A percentile compares a stretch with the other conserved stretches of the same genome.
These are phyloP conservation scores for Sporopachydermia lactativora DNA, from an alignment of 805 yeast genomes.

Conservation along the genomic window DNA sequence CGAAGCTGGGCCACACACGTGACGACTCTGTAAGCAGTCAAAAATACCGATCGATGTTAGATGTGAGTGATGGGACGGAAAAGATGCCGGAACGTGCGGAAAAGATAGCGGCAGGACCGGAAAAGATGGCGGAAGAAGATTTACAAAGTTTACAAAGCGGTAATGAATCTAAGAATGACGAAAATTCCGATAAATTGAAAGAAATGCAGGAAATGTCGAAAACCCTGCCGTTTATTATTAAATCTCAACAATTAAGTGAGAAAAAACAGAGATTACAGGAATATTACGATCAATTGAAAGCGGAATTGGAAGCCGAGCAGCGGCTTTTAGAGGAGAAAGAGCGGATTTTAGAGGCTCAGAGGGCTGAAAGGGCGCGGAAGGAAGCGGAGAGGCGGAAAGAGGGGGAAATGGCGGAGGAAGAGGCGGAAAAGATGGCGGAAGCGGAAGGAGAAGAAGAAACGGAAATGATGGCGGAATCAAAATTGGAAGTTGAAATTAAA, in stretches of 20 bases:
- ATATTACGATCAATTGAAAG: constrained; percentile 1
- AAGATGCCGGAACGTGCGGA: too few species aligned
- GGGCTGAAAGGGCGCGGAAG: neutral
- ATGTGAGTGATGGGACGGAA: neutral
- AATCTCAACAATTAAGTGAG: neutral
- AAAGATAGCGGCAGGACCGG: neutral
- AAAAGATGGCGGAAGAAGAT: neutral
- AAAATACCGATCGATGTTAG: neutral
- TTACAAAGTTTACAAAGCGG: neutral
- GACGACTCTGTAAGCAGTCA: neutral
- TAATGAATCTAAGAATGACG: neutral
- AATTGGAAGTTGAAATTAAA: too few species aligned
- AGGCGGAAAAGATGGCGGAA: too few species aligned
- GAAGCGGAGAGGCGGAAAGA: neutral
- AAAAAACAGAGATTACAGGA: neutral
- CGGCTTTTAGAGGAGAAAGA: neutral
- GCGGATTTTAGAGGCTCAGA: neutral
- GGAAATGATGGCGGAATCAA: too few species aligned
- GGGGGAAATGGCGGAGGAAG: too few species aligned
- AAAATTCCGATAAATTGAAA: neutral
- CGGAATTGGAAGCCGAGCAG: neutral
- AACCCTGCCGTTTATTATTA: neutral
- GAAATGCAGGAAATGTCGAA: neutral
- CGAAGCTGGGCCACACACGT: neutral
- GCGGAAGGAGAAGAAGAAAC: too few species aligned